These are phyloP conservation scores for Leonotis leonurus DNA, from an alignment of 257 asterid species.

Conservation along the genomic window DNA sequence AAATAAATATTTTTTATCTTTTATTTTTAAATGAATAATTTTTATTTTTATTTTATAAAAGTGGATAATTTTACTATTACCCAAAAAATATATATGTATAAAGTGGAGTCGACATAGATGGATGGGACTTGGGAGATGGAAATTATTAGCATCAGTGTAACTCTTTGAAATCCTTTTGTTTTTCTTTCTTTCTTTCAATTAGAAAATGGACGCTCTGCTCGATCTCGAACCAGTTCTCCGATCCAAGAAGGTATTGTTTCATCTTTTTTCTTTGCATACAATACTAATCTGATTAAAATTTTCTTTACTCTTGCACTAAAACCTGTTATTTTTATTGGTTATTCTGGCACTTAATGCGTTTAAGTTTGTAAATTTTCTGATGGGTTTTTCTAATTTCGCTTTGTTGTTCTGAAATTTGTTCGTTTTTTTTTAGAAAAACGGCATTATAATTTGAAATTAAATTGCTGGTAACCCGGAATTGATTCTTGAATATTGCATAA, in stretches of 20 bases:
- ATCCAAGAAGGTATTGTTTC: constrained; percentile 24
- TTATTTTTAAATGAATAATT: no score
- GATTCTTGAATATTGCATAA: constrained; percentile 2
- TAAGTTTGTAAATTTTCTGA: neutral
- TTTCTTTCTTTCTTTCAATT: neutral
- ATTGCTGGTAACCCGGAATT: neutral
- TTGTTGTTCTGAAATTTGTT: neutral
- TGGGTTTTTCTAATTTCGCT: neutral
- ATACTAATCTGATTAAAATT: neutral
- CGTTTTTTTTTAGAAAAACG: neutral
- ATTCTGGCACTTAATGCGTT: neutral
- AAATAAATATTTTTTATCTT: no score
- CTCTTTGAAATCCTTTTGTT: neutral
- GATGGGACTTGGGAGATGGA: neutral
- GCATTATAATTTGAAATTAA: neutral
- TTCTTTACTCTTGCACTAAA: neutral
- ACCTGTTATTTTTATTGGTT: neutral
- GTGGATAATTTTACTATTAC: no score
- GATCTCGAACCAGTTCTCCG: constrained; percentile 35
- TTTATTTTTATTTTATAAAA: no score
- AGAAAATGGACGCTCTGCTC: constrained; percentile 21
- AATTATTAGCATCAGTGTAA: neutral
- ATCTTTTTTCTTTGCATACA: neutral
- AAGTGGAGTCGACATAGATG: no score
- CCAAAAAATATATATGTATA: no score